phyloP scores from a whole-genome alignment of 129 eudicot genomes.

The Flaveria linearis region DNA sequence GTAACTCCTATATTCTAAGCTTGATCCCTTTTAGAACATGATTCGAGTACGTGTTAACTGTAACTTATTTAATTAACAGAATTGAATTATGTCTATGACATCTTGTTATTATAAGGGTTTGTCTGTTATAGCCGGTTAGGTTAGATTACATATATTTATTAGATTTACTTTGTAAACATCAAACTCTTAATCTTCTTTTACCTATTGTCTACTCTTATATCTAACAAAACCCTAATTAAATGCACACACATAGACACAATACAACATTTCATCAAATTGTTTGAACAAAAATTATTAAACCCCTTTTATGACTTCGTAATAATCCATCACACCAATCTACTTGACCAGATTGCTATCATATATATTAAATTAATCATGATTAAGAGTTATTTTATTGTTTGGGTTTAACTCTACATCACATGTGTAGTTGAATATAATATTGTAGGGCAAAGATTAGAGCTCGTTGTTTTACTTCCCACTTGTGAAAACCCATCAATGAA shows the following conservation, averaged over 20 bases:
- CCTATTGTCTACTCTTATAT: too few species aligned
- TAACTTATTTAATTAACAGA: too few species aligned
- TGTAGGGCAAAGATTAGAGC: constrained; percentile 9
- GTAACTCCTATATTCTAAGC: too few species aligned
- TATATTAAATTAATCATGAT: neutral
- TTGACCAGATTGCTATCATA: neutral
- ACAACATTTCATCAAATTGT: neutral
- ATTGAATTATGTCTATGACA: too few species aligned
- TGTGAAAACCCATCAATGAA: constrained; percentile 23
- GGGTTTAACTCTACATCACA: neutral
- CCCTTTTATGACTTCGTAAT: neutral
- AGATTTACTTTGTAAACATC: too few species aligned
- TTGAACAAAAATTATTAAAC: neutral
- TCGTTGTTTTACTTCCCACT: constrained; percentile 34
- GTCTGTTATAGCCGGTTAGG: too few species aligned
- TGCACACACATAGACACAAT: neutral
- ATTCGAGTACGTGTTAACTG: too few species aligned
- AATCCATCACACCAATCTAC: neutral
- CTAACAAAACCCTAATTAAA: too few species aligned
- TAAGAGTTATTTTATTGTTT: neutral
- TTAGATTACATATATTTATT: too few species aligned
- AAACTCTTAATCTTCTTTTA: too few species aligned
- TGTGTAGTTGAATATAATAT: neutral
- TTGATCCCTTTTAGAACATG: too few species aligned
- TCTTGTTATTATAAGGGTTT: too few species aligned